Evolutionary conservation across 2,329 filamentous ascomycete species (phyloP), one percentile per base, ranked within the genome.

Genomic region (Neofusicoccum sp.): DNA sequence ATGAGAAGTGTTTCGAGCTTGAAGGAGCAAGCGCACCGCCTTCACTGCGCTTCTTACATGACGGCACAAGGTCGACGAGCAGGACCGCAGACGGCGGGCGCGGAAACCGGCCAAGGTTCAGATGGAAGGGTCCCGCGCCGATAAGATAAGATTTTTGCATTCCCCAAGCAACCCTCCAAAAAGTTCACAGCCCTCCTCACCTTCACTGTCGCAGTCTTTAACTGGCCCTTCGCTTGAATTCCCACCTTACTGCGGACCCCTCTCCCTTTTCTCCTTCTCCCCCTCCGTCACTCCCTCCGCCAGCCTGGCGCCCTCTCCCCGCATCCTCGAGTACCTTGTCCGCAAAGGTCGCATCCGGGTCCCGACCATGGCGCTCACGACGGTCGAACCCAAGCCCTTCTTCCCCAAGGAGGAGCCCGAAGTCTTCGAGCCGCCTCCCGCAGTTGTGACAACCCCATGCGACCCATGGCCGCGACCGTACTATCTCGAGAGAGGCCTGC

Each of bases 401-500:
- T 38, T 28, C 40, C 36, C 43, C n/a, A 43, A 70, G 69, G 41
- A 56, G 28, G 47, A 51, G 44, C 66, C 67, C 67, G 65, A 70
- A 77, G 68, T 67, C 73, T 65, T 67, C 72, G 63, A 72, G 64
- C 69, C 78, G 62, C 79, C 82, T 12, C 80, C 82, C 14, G 64
- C 75, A 30, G 79, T 84, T 2, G 72, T 79, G 40, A 78, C 78
- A 30, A 85, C 83, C 11, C 80, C 81, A n/a, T 80, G 76, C 67
- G 80, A 82, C 68, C 84, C 84, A 1, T 86, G 83, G 81, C 84
- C 84, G 48, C 78, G 80, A 61, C 92, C 91, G 0, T 98, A 97
- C 76, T 89, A 89, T 68, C 81, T 96, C 64, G 89, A 96, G 68
- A 88, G 89, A 67, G 92, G 90, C 7, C 79, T 99, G 63, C 88